phyloP scores from a whole-genome alignment of 2,329 filamentous ascomycete genomes.

The Dendryphion nanum region DNA sequence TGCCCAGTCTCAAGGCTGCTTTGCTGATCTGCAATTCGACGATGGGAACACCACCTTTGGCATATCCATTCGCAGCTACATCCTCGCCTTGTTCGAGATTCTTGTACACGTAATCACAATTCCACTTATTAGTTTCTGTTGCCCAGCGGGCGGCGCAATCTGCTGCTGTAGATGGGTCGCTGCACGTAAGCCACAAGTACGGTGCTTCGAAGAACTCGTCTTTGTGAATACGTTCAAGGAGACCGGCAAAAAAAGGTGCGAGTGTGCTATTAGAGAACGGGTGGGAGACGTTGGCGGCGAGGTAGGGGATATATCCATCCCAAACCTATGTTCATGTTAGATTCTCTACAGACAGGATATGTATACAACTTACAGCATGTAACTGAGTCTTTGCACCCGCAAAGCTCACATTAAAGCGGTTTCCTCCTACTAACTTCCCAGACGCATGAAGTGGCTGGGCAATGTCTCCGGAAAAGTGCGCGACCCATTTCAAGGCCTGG shows the following conservation, averaged over 20 bases:
- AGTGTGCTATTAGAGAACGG: slow-evolving; percentile 38
- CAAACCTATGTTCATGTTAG: slow-evolving; percentile 33
- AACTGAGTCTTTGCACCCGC: slow-evolving; percentile 31
- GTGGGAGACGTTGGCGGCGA: slow-evolving; percentile 30
- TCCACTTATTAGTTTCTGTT: slow-evolving; percentile 39
- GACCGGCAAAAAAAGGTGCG: slow-evolving; percentile 33
- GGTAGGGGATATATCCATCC: slow-evolving; percentile 40
- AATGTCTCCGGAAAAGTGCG: slow-evolving; percentile 44
- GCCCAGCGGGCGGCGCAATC: slow-evolving; percentile 40
- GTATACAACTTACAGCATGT: slow-evolving; percentile 36
- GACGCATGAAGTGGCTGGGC: slow-evolving; percentile 44
- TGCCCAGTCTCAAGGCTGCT: slow-evolving; percentile 38
- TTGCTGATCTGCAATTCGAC: slow-evolving; percentile 44
- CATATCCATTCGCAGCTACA: slow-evolving; percentile 38
- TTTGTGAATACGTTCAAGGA: slow-evolving; percentile 35
- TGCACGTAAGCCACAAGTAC: slow-evolving; percentile 38
- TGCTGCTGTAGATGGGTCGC: slow-evolving; percentile 28
- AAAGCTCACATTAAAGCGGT: slow-evolving; percentile 39
- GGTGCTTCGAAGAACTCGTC: slow-evolving; percentile 37
- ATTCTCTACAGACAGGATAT: slow-evolving; percentile 1
- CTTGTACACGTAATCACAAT: slow-evolving; percentile 41
- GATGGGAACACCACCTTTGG: slow-evolving; percentile 38
- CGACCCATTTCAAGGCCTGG: slow-evolving; percentile 43
- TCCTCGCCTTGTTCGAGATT: slow-evolving; percentile 30
- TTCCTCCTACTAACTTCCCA: slow-evolving; percentile 38